Base-by-base conservation (phyloP, 768 basidiomycete genomes). In the Boletus subparvulus region DNA sequence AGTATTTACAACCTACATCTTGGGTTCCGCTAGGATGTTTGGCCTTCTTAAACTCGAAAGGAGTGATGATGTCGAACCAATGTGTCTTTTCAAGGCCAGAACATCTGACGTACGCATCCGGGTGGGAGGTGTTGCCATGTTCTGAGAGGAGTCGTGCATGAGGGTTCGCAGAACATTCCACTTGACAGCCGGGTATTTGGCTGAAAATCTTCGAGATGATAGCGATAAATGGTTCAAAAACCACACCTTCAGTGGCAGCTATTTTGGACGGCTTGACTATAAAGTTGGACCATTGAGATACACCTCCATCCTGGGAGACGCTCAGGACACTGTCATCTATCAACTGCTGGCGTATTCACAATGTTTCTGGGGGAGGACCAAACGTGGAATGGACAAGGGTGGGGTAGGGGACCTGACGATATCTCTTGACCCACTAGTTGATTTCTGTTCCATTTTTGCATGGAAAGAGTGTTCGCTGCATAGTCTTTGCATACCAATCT, bases 41-140 rank as follows among this genome's bases (percentile, higher is more conserved):
- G 30, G 7, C 9, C 26, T 56, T 64, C 33, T 56, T 56, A 17
- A 56, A 56, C 26, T 56, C 45, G 17, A 60, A 53, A n/a, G 58
- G 57, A 7, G 56, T 28, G 3, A 24, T 41, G 6, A 64, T 56
- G 11, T 64, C 54, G 8, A 37, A 56, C 61, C 62, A 64, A 17
- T 56, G 54, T 1, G 9, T 37, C 28, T 32, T n/a, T 0, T 33
- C 30, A 0, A 1, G 2, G 7, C 1, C 19, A 5, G 9, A 5
- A 35, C 9, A 9, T 32, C 14, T 1, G 30, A 55, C 14, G 40
- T 28, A 17, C 3, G 35, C 52, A 45, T 63, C 61, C 0, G 54
- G 58, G 46, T 44, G 40, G 17, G 61, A 55, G 1, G 36, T 58
- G 30, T 58, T 63, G 5, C 3, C 1, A 12, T 47, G 37, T 8